Percentiles rank a stretch among this genome's conserved stretches.
These are phyloP conservation scores for Amaranthus palmeri DNA, from an alignment of 148 eudicot species.

Conservation along the genomic window DNA sequence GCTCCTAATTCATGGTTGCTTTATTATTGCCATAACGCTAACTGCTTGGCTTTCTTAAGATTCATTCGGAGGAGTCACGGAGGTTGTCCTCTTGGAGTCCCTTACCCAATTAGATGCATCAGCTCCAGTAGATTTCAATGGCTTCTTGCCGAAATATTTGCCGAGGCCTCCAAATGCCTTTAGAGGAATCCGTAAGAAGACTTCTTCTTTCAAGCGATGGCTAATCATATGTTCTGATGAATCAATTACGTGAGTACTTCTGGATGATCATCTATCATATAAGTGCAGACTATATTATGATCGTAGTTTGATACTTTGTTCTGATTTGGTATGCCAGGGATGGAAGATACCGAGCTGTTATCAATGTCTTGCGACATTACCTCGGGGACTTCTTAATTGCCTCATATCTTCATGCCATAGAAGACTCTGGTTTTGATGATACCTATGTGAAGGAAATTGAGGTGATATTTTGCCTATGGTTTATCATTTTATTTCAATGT, in stretches of 20 bases:
- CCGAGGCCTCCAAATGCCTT: conserved; percentile 76
- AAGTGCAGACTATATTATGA: neutral
- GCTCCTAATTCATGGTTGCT: neutral
- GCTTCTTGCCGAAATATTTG: conserved; percentile 51
- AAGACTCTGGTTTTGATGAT: conserved; percentile 77
- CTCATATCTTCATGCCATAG: conserved; percentile 62
- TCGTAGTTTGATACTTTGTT: conserved; percentile 5
- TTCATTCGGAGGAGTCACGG: conserved; percentile 59
- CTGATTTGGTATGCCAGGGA: conserved; percentile 41
- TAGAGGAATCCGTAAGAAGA: conserved; percentile 72
- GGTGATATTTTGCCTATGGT: conserved; percentile 38
- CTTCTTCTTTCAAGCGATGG: conserved; percentile 82
- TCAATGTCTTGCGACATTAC: conserved; percentile 79
- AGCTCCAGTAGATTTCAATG: conserved; percentile 37
- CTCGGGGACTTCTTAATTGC: conserved; percentile 90
- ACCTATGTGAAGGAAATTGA: conserved; percentile 79
- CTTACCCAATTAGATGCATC: conserved; percentile 48
- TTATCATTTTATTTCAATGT: neutral
- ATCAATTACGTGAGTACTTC: conserved; percentile 48
- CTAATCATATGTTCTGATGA: conserved; percentile 83
- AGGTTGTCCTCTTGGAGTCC: conserved; percentile 46
- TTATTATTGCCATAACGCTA: neutral
- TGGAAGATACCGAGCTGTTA: conserved; percentile 55
- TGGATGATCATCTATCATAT: conserved; percentile 4
- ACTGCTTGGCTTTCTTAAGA: conserved; percentile 36